Conservation (phyloP, 352 stramenopile genomes). For the Phytophthora parvispora region DNA sequence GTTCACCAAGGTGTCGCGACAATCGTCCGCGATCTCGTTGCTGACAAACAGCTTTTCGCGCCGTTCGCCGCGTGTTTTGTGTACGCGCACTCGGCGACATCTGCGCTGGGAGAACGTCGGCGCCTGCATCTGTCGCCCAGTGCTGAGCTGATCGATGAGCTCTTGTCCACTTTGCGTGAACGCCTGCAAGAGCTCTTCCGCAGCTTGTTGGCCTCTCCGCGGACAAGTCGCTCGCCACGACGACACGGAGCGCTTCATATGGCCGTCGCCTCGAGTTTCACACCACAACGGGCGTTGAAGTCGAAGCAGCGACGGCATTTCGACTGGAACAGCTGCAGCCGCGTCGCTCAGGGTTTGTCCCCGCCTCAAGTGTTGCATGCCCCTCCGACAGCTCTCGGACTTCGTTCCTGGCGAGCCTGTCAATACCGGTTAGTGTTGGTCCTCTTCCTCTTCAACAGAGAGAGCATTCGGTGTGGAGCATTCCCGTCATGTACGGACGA, state of each 20-base stretch:
- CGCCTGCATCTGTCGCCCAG: slow-evolving; percentile 3
- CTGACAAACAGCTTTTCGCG: slow-evolving; percentile 15
- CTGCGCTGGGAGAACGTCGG: slow-evolving; percentile 12
- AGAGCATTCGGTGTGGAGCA: background rate
- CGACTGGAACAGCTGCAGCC: slow-evolving; percentile 24
- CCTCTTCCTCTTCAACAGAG: background rate
- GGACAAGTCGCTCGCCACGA: background rate
- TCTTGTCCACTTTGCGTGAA: background rate
- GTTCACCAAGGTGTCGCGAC: too few species aligned
- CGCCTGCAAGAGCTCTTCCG: background rate
- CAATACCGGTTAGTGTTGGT: slow-evolving; percentile 1
- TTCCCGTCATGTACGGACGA: slow-evolving; percentile 21
- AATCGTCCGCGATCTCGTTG: background rate
- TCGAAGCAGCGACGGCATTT: slow-evolving; percentile 24
- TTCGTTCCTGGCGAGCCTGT: too few species aligned
- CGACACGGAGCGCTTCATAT: background rate
- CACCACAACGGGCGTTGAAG: slow-evolving; percentile 9
- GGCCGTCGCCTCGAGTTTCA: slow-evolving; percentile 4
- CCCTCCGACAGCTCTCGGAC: slow-evolving; percentile 7
- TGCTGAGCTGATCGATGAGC: slow-evolving; percentile 4
- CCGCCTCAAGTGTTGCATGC: slow-evolving; percentile 12
- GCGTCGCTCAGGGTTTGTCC: slow-evolving; percentile 4
- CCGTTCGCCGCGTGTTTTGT: slow-evolving; percentile 20
- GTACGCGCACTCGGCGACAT: slow-evolving; percentile 14
- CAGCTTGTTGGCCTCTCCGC: background rate